A percentile compares a stretch with the other conserved stretches of the same genome.
Conservation (phyloP, 805 yeast genomes). For the Isabelozyma pseudorhagii region DNA sequence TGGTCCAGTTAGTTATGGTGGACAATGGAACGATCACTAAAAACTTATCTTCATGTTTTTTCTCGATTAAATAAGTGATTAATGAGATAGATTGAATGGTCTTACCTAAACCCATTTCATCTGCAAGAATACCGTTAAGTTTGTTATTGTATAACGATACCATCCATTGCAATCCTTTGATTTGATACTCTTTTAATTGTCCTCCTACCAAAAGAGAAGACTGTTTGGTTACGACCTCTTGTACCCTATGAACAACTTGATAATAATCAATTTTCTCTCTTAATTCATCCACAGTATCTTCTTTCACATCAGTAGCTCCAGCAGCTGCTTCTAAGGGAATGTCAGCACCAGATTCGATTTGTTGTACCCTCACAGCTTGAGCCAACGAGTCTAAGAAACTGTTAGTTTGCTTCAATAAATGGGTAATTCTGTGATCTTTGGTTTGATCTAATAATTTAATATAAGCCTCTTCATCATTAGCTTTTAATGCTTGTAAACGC, state of each 20-base stretch:
- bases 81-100: constrained; percentile 77
- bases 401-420: constrained; percentile 76
- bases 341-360: constrained; percentile 42
- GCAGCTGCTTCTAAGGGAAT: constrained; percentile 26
- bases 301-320: constrained; percentile 32
- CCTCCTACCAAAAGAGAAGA: constrained; percentile 76
- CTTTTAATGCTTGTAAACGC: constrained; percentile 81
- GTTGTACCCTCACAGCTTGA: constrained; percentile 76
- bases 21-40: constrained; percentile 81
- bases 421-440: constrained; percentile 83
- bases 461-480: constrained; percentile 87
- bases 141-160: constrained; percentile 59
- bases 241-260: constrained; percentile 74
- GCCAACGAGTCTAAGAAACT: constrained; percentile 74
- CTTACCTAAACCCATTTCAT: constrained; percentile 68
- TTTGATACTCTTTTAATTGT: constrained; percentile 70
- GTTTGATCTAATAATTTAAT: constrained; percentile 80
- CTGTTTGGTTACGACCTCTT: constrained; percentile 64
- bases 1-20: constrained; percentile 80
- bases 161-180: constrained; percentile 67
- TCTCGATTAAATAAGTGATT: constrained; percentile 66
- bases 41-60: constrained; percentile 66
- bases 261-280: constrained; percentile 73
- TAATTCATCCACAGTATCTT: constrained; percentile 47
- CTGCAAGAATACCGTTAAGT: constrained; percentile 62